A percentile compares a stretch with the other conserved stretches of the same genome.
phyloP scores from a whole-genome alignment of 2,329 filamentous ascomycete genomes.

The Sphaerulina vaccinii region DNA sequence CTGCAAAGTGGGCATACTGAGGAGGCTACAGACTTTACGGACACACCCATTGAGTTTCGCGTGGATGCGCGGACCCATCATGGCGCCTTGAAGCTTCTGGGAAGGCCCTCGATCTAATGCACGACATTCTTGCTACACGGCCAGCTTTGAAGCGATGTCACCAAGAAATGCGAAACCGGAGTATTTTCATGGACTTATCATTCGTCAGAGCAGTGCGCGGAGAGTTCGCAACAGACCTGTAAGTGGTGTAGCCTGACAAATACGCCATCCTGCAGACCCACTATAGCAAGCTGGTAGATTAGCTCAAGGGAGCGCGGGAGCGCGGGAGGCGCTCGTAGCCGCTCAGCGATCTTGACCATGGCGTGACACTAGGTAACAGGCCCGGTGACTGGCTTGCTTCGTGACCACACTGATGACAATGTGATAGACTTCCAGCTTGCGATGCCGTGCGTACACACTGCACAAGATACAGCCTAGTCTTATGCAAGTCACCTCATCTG shows the following conservation, averaged over 20 bases:
- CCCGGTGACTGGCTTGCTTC: neutral
- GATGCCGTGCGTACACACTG: neutral
- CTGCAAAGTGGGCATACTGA: slow-evolving; percentile 1
- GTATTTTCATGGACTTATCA: neutral
- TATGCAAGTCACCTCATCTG: neutral
- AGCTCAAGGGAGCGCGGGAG: slow-evolving; percentile 9
- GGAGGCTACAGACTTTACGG: slow-evolving; percentile 7
- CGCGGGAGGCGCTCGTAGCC: slow-evolving; percentile 4
- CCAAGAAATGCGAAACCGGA: neutral
- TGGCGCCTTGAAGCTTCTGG: neutral
- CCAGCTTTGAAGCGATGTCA: slow-evolving; percentile 2
- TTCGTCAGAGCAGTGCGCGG: neutral
- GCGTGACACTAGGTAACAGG: neutral
- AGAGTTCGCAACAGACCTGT: neutral
- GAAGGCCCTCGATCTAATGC: slow-evolving; percentile 2
- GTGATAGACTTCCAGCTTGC: neutral
- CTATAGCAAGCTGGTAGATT: slow-evolving; percentile 5
- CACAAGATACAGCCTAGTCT: neutral
- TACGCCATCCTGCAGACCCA: slow-evolving; percentile 12
- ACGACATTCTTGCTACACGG: slow-evolving; percentile 14
- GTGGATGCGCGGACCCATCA: slow-evolving; percentile 4
- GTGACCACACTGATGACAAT: neutral
- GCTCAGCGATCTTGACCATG: neutral
- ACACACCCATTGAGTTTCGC: slow-evolving; percentile 5
- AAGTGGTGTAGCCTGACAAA: slow-evolving; percentile 15